Conservation (phyloP, 2,329 filamentous ascomycete species). For the Neofusicoccum ribis region DNA sequence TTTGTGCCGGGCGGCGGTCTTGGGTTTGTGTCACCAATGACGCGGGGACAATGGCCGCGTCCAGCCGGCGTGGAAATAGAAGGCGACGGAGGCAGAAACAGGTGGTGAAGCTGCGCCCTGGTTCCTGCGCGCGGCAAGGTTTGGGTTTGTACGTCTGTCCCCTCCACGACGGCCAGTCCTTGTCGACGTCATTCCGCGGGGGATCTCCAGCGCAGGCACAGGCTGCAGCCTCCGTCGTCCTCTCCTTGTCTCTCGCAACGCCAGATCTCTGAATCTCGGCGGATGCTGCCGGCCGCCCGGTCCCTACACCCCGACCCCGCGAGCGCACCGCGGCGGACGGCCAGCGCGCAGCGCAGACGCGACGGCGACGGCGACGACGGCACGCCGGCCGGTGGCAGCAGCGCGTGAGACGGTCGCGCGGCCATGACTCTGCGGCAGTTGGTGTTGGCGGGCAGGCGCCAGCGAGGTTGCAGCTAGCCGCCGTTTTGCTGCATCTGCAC, state of each 20-base stretch:
- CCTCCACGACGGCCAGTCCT: neutral
- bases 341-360: neutral
- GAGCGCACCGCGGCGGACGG: neutral
- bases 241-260: neutral
- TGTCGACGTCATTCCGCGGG: neutral
- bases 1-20: neutral
- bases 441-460: no score
- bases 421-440: no score
- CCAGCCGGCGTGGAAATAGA: no score
- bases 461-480: neutral
- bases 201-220: neutral
- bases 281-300: neutral
- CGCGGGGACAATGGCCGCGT: neutral
- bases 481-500: neutral
- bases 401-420: no score
- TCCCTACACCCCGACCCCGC: neutral
- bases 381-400: no score
- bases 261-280: neutral
- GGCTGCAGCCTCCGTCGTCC: neutral
- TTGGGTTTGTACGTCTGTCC: no score
- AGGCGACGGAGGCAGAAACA: neutral
- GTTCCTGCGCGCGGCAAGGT: neutral
- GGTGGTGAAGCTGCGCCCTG: neutral
- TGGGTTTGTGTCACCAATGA: neutral
- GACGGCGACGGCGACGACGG: no score